Base-by-base conservation (phyloP, 805 yeast species). In the Pichia rugopelliculosa region DNA sequence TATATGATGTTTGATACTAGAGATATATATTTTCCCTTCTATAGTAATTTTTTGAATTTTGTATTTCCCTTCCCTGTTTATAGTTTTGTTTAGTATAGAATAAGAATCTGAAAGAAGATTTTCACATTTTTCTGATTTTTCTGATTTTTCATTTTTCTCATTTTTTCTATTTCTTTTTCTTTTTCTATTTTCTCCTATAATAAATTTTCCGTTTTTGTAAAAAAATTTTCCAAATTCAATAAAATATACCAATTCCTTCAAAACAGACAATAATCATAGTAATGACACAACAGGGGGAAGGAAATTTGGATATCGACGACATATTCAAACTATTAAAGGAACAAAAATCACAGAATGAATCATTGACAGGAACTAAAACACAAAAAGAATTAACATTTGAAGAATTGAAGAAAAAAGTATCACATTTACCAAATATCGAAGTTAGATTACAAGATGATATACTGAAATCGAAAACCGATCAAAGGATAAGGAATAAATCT, bases 341-440 rank as follows among this genome's bases (percentile, higher is more conserved):
- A 17, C 48, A 30, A 21, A 22, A 17, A 36, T 21, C 10, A 42
- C 34, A 12, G 39, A 41, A 4, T 41, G 47, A 6, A 44, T 53
- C 38, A 61, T 61, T 18, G 64, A 63, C 13, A 18, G 5, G 4
- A n/a, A 30, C 63, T 62, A 17, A 58, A 61, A 47, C 4, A 34
- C 18, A 6, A 26, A n/a, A 36, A 37, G 36, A 36, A 15, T 11
- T 33, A 59, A 45, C 46, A 22, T 55, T 76, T 44, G 59, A 60
- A 17, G 52, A 56, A 20, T 33, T 62, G 17, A 56, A 57, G 41
- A 51, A 48, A 23, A 48, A 72, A 62, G 55, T 60, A 54, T 39
- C 59, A 65, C 24, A 60, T 67, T 25, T 60, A 57, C 45, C 71
- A 46, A 23, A 66, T 68, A 41, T 81, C 74, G 44, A 74, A 69